Base-by-base conservation (phyloP, 2,329 filamentous ascomycete species). In the Cladophialophora psammophila region DNA sequence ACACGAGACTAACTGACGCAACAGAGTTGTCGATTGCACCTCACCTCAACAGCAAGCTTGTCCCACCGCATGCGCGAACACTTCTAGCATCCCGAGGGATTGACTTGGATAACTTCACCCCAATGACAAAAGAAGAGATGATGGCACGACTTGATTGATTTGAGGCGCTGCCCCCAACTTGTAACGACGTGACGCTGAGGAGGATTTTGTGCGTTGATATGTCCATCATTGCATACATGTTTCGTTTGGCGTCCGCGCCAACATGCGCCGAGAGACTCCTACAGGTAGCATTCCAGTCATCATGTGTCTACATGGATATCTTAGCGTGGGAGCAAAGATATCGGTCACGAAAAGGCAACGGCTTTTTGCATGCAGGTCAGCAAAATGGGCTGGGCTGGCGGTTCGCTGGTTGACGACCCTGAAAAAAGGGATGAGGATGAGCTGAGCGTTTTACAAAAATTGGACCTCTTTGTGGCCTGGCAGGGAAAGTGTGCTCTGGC, bases 11-110 rank as follows among this genome's bases (percentile, higher is more conserved):
- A 15, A 55, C 36, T 55, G 64, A 38, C 68, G 73, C 55, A 75
- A 54, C 8, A 97, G 95, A 99, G 87, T 86, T 99, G 69, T 99
- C 95, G n/a, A 98, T 99, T 77, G 90, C 91, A 45, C 92, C 95
- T 48, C 85, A 90, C 55, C 85, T 98, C 77, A 99, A 99, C 82
- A 85, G 88, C 75, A 90, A 93, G 80, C 87, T 99, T 74, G 93
- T 98, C 61, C 95, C 95, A 67, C 81, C 87, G 70, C 94, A 98
- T 80, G 88, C 93, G 75, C 90, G 90, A 75, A 83, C 92, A 26
- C 85, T 88, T 67, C 86, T 99, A 67, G 87, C 87, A 69, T 86
- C 90, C 56, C 89, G 89, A 75, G 94, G 92, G 63, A 87, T 99
- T 73, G 94, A 98, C 79, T 93, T 97, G 76, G 93, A 97, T 80